Base-by-base conservation (phyloP, 1,139 yeast genomes). In the Pichia sp. region DNA sequence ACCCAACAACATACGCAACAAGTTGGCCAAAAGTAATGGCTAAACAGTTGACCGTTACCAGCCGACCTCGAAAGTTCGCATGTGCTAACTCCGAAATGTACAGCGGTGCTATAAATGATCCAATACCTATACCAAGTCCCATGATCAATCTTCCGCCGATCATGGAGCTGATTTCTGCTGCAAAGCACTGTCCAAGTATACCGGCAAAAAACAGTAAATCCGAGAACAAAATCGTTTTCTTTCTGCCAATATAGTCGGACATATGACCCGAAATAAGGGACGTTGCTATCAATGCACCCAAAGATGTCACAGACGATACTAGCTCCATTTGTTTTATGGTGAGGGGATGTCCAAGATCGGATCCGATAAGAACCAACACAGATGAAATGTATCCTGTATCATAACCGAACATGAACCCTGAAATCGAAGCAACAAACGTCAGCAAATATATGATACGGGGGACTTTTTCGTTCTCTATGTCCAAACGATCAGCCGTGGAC, bases 351-450 rank as follows among this genome's bases (percentile, higher is more conserved):
- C 71, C 70, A 52, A 77, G 64, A 54, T 75, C 81, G 1, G 72
- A 67, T 1, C 79, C 79, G 9, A 77, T 64, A 34, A 71, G 69
- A 29, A 76, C 79, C 54, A 77, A 64, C 0, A 79, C 81, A 4
- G 79, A 70, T 1, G 81, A 75, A 23, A 77, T 75, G 55, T 77
- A 77, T 3, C 81, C 82, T 3, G 82, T 77, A 54, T 77, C 82
- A 55, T 77, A 77, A 27, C 82, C 82, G 58, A 77, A 77, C 78
- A 76, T 74, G 53, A 75, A 75, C 5, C 81, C 81, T 0, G 79
- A 74, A 29, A 77, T 70, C 6, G 81, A 76, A 0, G 63, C 59
- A 23, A 57, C 47, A 29, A 54, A 44, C 0, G 64, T 58, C 33
- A 16, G 23, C 23, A 16, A 16, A 16, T 16, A 16, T 16, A 16